Evolutionary conservation across 225 moss, liverwort and hornwort genomes (phyloP).

Genomic region (Physcomitrellopsis africana): DNA sequence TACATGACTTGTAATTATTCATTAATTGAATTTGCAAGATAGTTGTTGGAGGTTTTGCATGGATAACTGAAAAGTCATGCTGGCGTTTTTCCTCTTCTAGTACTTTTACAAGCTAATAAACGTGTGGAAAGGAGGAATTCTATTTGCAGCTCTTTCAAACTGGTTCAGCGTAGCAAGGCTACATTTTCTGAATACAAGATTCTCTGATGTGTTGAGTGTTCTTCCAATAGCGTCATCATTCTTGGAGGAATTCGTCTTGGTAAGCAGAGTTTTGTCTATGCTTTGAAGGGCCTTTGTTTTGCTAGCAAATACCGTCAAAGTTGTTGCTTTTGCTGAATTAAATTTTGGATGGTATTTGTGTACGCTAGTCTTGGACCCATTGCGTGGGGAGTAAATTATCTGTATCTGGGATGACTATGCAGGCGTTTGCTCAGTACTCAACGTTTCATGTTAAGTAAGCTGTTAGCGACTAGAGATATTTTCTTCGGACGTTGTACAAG

Average conservation of each 20-base stretch:
- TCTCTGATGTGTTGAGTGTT: background rate
- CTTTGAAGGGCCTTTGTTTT: background rate
- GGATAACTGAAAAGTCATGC: conserved; percentile 16
- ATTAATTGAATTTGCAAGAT: conserved; percentile 29
- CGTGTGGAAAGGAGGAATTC: conserved; percentile 26
- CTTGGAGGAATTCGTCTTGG: background rate
- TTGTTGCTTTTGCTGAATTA: background rate
- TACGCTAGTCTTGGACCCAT: no score
- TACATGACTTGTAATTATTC: conserved; percentile 31
- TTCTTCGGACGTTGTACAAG: background rate
- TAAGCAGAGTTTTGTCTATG: background rate
- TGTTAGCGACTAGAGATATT: background rate
- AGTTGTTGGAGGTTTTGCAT: conserved; percentile 25
- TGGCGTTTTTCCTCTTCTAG: conserved; percentile 4
- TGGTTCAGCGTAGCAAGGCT: conserved; percentile 14
- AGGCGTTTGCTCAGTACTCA: background rate
- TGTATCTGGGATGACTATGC: background rate
- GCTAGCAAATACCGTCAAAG: background rate
- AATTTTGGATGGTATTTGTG: no score
- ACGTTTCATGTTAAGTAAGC: background rate
- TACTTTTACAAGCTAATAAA: conserved; percentile 42
- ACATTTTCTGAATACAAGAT: conserved; percentile 5
- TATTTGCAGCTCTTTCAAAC: conserved; percentile 11
- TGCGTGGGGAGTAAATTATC: no score
- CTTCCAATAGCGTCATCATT: background rate